Evolutionary conservation across 192 early-diverging fungal genomes (phyloP).

Genomic region (Umbelopsis ramanniana): DNA sequence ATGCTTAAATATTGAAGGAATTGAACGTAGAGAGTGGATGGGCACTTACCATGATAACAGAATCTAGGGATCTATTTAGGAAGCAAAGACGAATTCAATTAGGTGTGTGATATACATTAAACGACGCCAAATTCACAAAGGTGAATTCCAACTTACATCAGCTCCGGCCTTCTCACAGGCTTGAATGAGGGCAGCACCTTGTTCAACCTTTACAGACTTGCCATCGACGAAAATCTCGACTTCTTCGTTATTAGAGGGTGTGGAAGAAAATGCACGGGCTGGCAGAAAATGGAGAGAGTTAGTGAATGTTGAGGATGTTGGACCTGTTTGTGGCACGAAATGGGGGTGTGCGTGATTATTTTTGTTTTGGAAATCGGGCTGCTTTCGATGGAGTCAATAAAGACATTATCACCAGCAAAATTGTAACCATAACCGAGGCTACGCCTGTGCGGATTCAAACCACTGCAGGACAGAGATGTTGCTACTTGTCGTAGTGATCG

Average conservation of each 20-base stretch:
- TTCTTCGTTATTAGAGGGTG: constrained; percentile 58
- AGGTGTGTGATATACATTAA: background rate
- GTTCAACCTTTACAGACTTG: constrained; percentile 86
- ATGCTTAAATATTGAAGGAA: background rate
- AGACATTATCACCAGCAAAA: no score
- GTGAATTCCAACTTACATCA: constrained; percentile 42
- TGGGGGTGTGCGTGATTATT: no score
- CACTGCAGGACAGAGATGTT: no score
- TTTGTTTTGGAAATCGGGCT: no score
- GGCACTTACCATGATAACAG: constrained; percentile 57
- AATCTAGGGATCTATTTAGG: constrained; percentile 69
- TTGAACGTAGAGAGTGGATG: background rate
- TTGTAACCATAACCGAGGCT: no score
- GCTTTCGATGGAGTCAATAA: no score
- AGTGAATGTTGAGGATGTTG: background rate
- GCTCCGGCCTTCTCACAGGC: constrained; percentile 96
- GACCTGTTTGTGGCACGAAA: no score
- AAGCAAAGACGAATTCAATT: background rate
- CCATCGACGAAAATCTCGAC: constrained; percentile 92
- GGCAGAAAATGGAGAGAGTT: constrained; percentile 10
- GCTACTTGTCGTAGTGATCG: no score
- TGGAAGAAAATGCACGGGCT: constrained; percentile 50
- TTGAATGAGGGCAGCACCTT: constrained; percentile 95
- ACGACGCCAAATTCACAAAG: background rate
- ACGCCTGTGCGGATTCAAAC: no score